Percentiles rank a stretch among this genome's conserved stretches.
Evolutionary conservation across 257 asterid species (phyloP).

Genomic region (Solanum microdontum): DNA sequence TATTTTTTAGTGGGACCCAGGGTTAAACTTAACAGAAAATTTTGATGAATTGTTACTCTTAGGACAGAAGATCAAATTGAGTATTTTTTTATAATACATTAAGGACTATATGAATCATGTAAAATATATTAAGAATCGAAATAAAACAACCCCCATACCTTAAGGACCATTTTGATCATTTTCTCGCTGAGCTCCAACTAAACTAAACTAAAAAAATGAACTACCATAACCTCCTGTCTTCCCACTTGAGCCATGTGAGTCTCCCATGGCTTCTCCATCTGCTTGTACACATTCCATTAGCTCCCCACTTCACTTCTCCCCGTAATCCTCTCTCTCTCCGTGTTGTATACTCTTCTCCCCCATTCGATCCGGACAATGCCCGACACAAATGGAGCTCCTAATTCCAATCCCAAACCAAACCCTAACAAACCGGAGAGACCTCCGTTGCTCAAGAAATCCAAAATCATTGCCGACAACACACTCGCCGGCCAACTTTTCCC

Average conservation of each 20-base stretch:
- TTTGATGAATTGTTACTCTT: too few species aligned
- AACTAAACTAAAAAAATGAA: background rate
- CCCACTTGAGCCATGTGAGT: background rate
- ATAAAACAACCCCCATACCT: too few species aligned
- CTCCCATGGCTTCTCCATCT: background rate
- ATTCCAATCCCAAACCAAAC: conserved; percentile 12
- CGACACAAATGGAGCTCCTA: conserved; percentile 26
- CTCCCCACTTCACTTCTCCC: background rate
- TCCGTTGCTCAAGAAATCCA: conserved; percentile 55
- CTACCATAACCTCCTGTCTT: background rate
- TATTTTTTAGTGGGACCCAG: too few species aligned
- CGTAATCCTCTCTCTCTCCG: background rate
- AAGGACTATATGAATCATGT: too few species aligned
- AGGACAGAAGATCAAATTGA: too few species aligned
- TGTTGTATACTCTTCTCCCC: background rate
- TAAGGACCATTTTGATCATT: too few species aligned
- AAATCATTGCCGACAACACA: conserved; percentile 31
- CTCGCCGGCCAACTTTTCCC: conserved; percentile 41
- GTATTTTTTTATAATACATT: too few species aligned
- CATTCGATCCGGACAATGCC: conserved; percentile 12
- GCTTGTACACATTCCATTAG: background rate
- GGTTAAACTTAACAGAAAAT: too few species aligned
- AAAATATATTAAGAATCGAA: too few species aligned
- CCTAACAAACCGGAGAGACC: conserved; percentile 40
- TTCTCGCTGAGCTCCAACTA: background rate